Base-by-base conservation (phyloP, 1,284 basidiomycete genomes). In the Apiotrichum sp. region DNA sequence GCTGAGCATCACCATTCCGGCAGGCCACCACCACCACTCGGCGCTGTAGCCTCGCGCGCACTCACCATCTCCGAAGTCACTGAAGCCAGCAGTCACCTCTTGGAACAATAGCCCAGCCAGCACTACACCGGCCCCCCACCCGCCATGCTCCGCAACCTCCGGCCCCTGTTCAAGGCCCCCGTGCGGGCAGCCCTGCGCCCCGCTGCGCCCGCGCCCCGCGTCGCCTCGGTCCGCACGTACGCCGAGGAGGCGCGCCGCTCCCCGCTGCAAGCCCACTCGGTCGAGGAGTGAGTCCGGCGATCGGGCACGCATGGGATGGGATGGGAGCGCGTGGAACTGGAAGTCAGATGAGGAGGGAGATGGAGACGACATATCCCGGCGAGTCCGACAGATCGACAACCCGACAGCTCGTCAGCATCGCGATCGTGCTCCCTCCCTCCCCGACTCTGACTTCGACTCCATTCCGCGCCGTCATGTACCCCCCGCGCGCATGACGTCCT, bases 221-320 rank as follows among this genome's bases (percentile, higher is more conserved):
- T 22, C 22, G 13, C 66, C 29, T 40, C 57, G 22, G 52, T 44
- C 3, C 58, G 55, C 52, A 8, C 11, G 16, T 48, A 41, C 40
- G 54, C 56, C 7, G 38, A 48, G 33, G 44, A 53, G 35, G 50
- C 35, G 31, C 59, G 62, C 47, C 56, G 62, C 34, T 50, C 42
- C 13, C 67, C 72, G 4, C 55, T 75, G 33, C 58, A 59, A 42
- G 64, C 68, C n/a, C 70, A 71, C 56, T 73, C 73, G 43, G 72
- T 77, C 39, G 75, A 77, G 62, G 75, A 77, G 73, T 76, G 62
- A 61, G 73, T 72, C 39, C 44, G 31, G 31, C 31, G 31, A 6
- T 9, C 22, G 44, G 10, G 44, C 44, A 10, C 16, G 22, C 22
- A 2, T 5, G 36, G 8, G 10, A 32, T 14, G 14, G 22, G 14